Conservation (phyloP, 208 protist genomes). For the Leishmania mexicana region DNA sequence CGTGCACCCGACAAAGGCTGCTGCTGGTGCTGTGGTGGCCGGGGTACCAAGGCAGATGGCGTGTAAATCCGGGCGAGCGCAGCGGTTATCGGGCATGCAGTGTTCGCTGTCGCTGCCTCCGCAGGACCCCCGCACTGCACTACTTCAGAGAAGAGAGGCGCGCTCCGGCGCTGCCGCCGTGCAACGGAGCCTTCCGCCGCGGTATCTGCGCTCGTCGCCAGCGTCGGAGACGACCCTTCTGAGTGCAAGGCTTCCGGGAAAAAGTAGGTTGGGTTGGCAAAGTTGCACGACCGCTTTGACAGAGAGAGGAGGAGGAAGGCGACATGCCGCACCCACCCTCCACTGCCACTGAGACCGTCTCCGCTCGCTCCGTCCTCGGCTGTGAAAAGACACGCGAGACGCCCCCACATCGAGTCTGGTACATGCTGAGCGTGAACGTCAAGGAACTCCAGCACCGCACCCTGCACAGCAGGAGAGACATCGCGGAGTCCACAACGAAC, state of each 20-base stretch:
- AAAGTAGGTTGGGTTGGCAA: neutral
- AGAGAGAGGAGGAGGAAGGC: slow-evolving; percentile 52
- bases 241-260: neutral
- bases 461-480: slow-evolving; percentile 34
- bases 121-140: neutral
- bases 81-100: neutral
- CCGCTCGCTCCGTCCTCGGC: neutral
- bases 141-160: slow-evolving; percentile 1
- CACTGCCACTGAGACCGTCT: neutral
- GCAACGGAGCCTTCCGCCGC: neutral
- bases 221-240: neutral
- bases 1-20: too few species aligned
- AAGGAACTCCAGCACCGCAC: slow-evolving; percentile 44
- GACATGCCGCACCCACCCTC: slow-evolving; percentile 43
- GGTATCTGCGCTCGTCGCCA: neutral
- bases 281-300: slow-evolving; percentile 15
- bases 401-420: slow-evolving; percentile 3
- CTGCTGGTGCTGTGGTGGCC: neutral
- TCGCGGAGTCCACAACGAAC: slow-evolving; percentile 33
- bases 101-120: neutral
- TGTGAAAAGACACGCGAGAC: slow-evolving; percentile 3
- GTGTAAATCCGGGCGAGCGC: neutral
- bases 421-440: slow-evolving; percentile 28
- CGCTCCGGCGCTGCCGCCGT: neutral
- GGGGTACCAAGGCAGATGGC: neutral